Base-by-base conservation (phyloP, 192 early-diverging fungal species). In the Gonapodya sp. region DNA sequence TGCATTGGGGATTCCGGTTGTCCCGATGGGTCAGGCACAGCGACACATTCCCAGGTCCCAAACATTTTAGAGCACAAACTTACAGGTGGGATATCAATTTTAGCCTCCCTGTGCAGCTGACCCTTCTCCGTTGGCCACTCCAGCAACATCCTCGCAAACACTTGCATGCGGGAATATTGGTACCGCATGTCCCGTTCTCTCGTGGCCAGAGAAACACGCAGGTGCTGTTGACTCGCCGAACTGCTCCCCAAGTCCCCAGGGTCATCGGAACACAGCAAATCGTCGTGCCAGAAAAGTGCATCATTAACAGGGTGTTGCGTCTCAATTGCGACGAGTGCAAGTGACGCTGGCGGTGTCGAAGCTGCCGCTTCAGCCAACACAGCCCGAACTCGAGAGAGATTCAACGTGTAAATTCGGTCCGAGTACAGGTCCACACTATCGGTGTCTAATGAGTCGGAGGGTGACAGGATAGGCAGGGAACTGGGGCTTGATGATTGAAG, bases 321-420 rank as follows among this genome's bases (percentile, higher is more conserved):
- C 24, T 64, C 46, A 64, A 64, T 24, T 16, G 8, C 24, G 8
- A 8, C 46, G 8, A 16, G 8, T 24, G 46, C 24, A 64, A 16
- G 8, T 16, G 8, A 16, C 24, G 8, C 8, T 64, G 46, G 24
- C 8, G 46, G 46, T 87, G 64, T 89, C 85, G 81, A 89, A 87
- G 86, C 86, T 0, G 82, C 85, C 16, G 84, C 37, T 36, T 83
- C 83, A 2, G 85, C 64, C 33, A 91, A 80, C 80, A 86, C 83
- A 75, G 84, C 81, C 31, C 86, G 84, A 35, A 92, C 36, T 77
- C 89, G 87, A 8, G 89, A 86, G 1, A 91, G 79, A 18, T 87
- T 80, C 31, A 92, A 36, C 0, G 84, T 79, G 35, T 83, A 86
- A 2, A 85, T 81, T 0, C 84, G 79, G 46, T 89, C 89, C 8